phyloP scores from a whole-genome alignment of 108 stramenopile species.

The Heterococcus sp. region DNA sequence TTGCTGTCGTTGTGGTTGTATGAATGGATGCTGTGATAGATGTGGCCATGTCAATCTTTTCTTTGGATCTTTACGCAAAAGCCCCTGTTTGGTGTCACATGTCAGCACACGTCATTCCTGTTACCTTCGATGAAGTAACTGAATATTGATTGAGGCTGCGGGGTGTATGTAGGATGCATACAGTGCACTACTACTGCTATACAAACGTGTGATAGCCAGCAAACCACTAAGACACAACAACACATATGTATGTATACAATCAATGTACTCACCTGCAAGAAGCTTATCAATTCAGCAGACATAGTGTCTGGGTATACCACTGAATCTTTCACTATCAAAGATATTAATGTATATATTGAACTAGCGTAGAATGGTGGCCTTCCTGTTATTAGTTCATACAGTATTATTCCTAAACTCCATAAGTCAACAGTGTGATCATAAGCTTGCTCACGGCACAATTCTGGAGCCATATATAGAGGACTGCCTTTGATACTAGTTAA shows the following conservation, averaged over 20 bases:
- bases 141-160: background rate
- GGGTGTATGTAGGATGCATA: background rate
- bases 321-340: conserved; percentile 65
- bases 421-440: conserved; percentile 67
- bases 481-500: conserved; percentile 72
- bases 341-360: conserved; percentile 66
- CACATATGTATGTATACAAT: background rate
- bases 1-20: too few relatives aligned
- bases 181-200: background rate
- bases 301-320: conserved; percentile 56
- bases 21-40: conserved; percentile 61
- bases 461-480: conserved; percentile 71
- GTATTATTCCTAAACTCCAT: conserved; percentile 66
- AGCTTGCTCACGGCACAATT: conserved; percentile 66
- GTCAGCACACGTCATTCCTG: background rate
- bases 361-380: conserved; percentile 71
- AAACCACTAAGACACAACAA: background rate
- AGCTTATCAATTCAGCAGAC: conserved; percentile 45
- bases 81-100: conserved; percentile 13
- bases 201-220: background rate
- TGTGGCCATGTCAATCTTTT: conserved; percentile 59
- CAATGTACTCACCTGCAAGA: conserved; percentile 34
- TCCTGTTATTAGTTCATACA: conserved; percentile 65
- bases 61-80: conserved; percentile 62
- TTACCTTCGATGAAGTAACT: background rate